These are phyloP conservation scores for Tranzscheliella williamsii DNA, from an alignment of 1,284 basidiomycete genomes.

Conservation along the genomic window DNA sequence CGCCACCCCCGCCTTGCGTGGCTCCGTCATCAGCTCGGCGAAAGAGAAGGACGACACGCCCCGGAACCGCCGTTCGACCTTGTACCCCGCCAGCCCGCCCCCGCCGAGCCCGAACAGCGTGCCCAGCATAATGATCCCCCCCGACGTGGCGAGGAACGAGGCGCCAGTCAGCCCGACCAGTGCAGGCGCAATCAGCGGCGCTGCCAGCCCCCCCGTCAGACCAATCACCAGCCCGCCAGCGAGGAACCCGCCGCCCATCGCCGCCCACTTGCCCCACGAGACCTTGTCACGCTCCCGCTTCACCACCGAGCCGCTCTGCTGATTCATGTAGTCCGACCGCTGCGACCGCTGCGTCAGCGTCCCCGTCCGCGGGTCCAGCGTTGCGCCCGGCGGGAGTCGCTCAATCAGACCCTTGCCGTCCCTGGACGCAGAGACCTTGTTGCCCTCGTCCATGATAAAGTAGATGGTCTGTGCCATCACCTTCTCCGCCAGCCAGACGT, in stretches of 20 bases:
- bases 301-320: conserved; percentile 33
- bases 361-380: conserved; percentile 28
- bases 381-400: conserved; percentile 26
- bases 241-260: conserved; percentile 47
- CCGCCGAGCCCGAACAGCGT: conserved; percentile 52
- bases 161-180: conserved; percentile 50
- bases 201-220: conserved; percentile 50
- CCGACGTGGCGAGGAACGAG: conserved; percentile 47
- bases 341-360: conserved; percentile 22
- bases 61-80: conserved; percentile 41
- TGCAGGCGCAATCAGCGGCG: conserved; percentile 50
- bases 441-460: conserved; percentile 49
- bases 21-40: conserved; percentile 33
- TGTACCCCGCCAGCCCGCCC: conserved; percentile 53
- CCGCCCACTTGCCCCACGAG: conserved; percentile 49
- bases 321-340: conserved; percentile 52
- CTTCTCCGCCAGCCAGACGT: conserved; percentile 51
- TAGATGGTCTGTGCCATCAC: conserved; percentile 51
- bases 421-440: conserved; percentile 27
- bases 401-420: conserved; percentile 43
- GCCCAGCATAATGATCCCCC: conserved; percentile 53
- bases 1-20: conserved; percentile 34
- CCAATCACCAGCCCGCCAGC: conserved; percentile 49
- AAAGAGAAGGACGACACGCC: conserved; percentile 45
- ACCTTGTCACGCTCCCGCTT: conserved; percentile 43